Base-by-base conservation (phyloP, 768 basidiomycete species). In the Rhizopogon vinicolor region DNA sequence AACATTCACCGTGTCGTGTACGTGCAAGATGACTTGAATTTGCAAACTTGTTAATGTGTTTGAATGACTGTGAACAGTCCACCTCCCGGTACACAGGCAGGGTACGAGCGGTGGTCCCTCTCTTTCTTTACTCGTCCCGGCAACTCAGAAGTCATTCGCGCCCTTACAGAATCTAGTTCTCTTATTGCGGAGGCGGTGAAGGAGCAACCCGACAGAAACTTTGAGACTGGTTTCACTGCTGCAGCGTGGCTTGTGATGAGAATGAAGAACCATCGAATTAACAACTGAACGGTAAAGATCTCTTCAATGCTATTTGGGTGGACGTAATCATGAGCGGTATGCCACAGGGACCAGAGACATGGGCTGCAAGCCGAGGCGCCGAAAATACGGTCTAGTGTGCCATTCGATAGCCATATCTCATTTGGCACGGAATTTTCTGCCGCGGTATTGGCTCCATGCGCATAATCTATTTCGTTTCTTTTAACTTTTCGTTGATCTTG, bases 91-190 rank as follows among this genome's bases (percentile, higher is more conserved):
- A 56, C 66, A 3, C 87, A 90, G 65, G 70, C 69, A 1, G 64
- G 72, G 6, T 66, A 74, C 35, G 79, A 80, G 33, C 76, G 87
- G 12, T 87, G 83, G 80, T 88, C 86, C 3, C 69, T 87, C 13
- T 85, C 84, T 0, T 89, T 80, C 67, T 87, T 89, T 69, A 82
- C 78, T 0, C 75, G 87, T 18, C 86, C 86, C 0, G 80, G 78
- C 7, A 77, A 86, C 62, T 72, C 74, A 1, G 68, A 77, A 39
- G 54, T 75, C 1, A 77, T 87, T 8, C 76, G 74, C 4, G 78
- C 86, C 2, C 68, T 86, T 7, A 66, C 73, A 0, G 76, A 82
- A 31, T 73, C 79, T 5, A 86, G 84, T 53, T 59, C 71, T 0
- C 52, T 78, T 1, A 78, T 87, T 16, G 78, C 81, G 0, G 73